Conservation (phyloP, 768 basidiomycete genomes). For the Lactifluus volemus region DNA sequence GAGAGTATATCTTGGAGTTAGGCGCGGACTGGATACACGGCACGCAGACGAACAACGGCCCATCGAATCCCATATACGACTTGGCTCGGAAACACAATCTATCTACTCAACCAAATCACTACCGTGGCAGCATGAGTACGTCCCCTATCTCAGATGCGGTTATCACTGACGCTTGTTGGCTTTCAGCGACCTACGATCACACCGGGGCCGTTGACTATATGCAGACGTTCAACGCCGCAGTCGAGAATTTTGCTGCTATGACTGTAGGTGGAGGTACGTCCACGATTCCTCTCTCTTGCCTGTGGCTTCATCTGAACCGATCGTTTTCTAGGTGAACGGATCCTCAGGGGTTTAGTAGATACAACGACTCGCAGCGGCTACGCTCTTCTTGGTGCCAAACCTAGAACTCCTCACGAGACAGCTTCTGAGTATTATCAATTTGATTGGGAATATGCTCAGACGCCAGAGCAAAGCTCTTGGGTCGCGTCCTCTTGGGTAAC, state of each 20-base stretch:
- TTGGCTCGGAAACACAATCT: constrained; percentile 50
- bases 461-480: constrained; percentile 56
- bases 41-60: constrained; percentile 38
- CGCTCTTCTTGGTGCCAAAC: constrained; percentile 38
- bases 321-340: constrained; percentile 32
- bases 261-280: constrained; percentile 38
- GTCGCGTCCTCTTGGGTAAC: constrained; percentile 56
- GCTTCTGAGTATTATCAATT: constrained; percentile 48
- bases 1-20: constrained; percentile 40
- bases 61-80: constrained; percentile 50
- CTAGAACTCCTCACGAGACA: constrained; percentile 36
- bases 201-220: constrained; percentile 41
- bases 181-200: constrained; percentile 45
- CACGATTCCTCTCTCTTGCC: background rate
- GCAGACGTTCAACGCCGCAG: constrained; percentile 35
- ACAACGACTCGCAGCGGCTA: constrained; percentile 47
- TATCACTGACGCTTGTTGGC: background rate
- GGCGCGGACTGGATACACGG: constrained; percentile 55
- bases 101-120: constrained; percentile 36
- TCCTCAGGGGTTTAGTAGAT: constrained; percentile 43
- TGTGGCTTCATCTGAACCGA: background rate
- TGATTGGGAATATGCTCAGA: constrained; percentile 45
- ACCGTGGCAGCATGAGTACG: constrained; percentile 36
- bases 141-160: background rate
- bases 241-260: constrained; percentile 33